These are phyloP conservation scores for Selaginella tamariscina DNA, from an alignment of 75 land plant genomes.

Conservation along the genomic window DNA sequence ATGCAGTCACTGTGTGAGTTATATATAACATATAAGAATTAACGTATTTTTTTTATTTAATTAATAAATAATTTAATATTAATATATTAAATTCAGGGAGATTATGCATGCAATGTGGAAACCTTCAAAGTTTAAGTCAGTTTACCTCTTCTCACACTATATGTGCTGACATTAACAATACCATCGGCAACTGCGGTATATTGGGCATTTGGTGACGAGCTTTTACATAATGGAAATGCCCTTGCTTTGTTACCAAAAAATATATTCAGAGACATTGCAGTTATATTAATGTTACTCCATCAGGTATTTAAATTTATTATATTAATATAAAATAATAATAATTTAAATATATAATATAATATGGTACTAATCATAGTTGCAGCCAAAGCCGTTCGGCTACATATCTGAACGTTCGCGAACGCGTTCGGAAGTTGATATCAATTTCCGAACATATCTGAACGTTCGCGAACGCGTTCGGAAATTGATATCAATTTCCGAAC, in stretches of 20 bases:
- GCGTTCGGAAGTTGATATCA: no score
- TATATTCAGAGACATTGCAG: constrained; percentile 39
- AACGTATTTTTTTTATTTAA: not conserved
- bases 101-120: constrained; percentile 88
- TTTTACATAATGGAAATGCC: constrained; percentile 54
- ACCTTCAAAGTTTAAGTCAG: constrained; percentile 59
- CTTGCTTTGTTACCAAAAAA: constrained; percentile 53
- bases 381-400: no score
- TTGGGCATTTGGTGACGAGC: constrained; percentile 74
- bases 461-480: no score
- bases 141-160: constrained; percentile 56
- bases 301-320: constrained; percentile 28
- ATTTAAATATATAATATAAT: no score
- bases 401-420: no score
- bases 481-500: no score
- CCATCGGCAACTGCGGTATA: constrained; percentile 60
- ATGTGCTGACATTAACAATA: constrained; percentile 53
- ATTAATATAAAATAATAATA: no score
- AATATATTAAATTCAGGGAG: constrained; percentile 30
- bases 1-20: constrained; percentile 10
- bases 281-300: constrained; percentile 69
- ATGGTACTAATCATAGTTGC: no score
- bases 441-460: no score
- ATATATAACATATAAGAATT: no score
- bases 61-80: not conserved